phyloP scores from a whole-genome alignment of 2,329 filamentous ascomycete genomes.

The Fusarium staphyleae region DNA sequence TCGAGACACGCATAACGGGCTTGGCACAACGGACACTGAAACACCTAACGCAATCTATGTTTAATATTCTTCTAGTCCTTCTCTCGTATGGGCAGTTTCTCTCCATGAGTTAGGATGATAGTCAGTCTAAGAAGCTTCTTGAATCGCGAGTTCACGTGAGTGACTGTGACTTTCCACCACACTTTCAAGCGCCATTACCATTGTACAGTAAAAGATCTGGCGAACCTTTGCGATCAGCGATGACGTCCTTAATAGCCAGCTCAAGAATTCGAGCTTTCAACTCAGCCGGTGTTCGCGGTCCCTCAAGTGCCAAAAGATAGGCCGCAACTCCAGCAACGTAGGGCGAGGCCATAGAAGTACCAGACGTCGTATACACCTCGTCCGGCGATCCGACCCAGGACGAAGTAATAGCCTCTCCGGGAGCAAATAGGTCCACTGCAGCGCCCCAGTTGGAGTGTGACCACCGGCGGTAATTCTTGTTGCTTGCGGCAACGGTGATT shows the following conservation, averaged over 20 bases:
- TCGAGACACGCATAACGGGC: no score
- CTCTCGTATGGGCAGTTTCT: no score
- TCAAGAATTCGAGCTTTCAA: constrained; percentile 9
- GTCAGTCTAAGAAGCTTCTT: no score
- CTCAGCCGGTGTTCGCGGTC: constrained; percentile 7
- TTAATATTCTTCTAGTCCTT: no score
- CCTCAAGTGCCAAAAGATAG: constrained; percentile 33
- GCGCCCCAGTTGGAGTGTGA: constrained; percentile 55
- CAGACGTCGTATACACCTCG: neutral
- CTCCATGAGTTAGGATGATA: no score
- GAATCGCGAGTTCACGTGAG: no score
- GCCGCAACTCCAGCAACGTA: constrained; percentile 35
- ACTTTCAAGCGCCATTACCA: constrained; percentile 14
- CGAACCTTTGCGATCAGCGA: constrained; percentile 11
- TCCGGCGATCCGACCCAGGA: constrained; percentile 34
- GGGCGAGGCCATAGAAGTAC: constrained; percentile 31
- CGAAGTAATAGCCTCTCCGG: constrained; percentile 26
- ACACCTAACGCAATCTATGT: no score
- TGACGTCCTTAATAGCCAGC: constrained; percentile 20
- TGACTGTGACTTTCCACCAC: no score
- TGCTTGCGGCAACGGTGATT: constrained; percentile 41
- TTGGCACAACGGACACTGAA: no score
- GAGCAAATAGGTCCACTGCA: constrained; percentile 14
- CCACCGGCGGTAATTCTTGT: constrained; percentile 46
- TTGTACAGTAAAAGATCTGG: constrained; percentile 30